phyloP scores from a whole-genome alignment of 495 filamentous ascomycete species.

The Xylaria venustula region DNA sequence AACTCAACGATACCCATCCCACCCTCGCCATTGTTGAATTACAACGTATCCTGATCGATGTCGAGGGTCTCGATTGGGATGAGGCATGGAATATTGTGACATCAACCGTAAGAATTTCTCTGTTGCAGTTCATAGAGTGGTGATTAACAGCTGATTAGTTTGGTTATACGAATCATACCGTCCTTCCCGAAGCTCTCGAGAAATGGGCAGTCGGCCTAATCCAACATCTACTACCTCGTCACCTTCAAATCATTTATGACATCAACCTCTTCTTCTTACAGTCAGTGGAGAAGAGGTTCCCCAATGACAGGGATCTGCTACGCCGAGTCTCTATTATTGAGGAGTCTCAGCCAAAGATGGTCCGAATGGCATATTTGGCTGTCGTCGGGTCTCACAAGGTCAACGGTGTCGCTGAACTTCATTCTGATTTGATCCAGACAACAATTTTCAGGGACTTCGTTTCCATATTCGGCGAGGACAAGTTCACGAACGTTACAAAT shows the following conservation, averaged over 20 bases:
- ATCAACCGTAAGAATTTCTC: constrained; percentile 38
- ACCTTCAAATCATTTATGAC: constrained; percentile 97
- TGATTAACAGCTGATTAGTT: constrained; percentile 51
- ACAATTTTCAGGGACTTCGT: constrained; percentile 99
- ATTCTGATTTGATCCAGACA: constrained; percentile 94
- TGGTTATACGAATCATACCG: constrained; percentile 97
- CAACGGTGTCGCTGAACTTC: constrained; percentile 95
- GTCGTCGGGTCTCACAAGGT: constrained; percentile 98
- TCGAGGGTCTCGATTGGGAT: constrained; percentile 90
- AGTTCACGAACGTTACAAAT: constrained; percentile 98
- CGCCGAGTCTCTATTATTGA: constrained; percentile 90
- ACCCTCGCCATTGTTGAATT: constrained; percentile 95
- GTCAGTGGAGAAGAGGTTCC: constrained; percentile 82
- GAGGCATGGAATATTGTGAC: constrained; percentile 81
- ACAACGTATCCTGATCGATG: constrained; percentile 85
- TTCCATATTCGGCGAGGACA: constrained; percentile 86
- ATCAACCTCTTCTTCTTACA: constrained; percentile 96
- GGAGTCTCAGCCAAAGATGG: constrained; percentile 95
- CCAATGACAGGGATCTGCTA: constrained; percentile 83
- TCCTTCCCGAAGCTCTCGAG: constrained; percentile 93
- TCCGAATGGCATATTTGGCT: constrained; percentile 93
- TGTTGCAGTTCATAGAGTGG: neutral
- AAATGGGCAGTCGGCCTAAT: constrained; percentile 96
- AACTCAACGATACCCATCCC: constrained; percentile 97
- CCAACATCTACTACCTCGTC: constrained; percentile 88